A percentile compares a stretch with the other conserved stretches of the same genome.
These are phyloP conservation scores for Eucalyptus caleyi DNA, from an alignment of 345 rosid species.

Conservation along the genomic window DNA sequence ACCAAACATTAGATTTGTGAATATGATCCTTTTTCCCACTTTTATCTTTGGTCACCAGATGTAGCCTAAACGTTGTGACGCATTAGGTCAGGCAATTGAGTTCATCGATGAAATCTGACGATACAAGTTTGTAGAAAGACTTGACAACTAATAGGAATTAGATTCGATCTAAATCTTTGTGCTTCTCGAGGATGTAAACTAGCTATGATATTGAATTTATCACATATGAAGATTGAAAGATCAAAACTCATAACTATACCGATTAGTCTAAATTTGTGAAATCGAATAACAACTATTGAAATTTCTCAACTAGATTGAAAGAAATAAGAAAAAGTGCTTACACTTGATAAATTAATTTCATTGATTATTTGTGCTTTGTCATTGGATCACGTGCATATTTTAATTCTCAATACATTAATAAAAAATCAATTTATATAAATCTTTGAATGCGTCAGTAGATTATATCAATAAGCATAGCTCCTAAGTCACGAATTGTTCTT, in stretches of 20 bases:
- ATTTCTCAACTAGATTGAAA: not conserved
- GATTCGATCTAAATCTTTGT: not conserved
- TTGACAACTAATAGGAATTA: not conserved
- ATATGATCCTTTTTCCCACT: not conserved
- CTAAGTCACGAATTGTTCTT: not conserved
- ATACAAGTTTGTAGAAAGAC: not conserved
- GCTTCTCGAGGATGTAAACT: not conserved
- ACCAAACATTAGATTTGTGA: not conserved
- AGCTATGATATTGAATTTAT: not conserved
- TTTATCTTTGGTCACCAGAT: not conserved
- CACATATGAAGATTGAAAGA: not conserved
- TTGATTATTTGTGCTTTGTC: not conserved
- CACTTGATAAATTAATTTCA: not conserved
- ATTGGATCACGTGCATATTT: not conserved
- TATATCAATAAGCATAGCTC: not conserved
- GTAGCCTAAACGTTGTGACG: not conserved
- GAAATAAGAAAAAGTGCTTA: not conserved
- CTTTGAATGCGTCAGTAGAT: not conserved
- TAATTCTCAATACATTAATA: not conserved
- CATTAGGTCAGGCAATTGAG: not conserved
- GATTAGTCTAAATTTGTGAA: not conserved
- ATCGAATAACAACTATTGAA: not conserved
- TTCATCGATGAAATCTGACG: not conserved
- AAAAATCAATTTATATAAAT: not conserved
- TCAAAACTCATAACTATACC: not conserved